A percentile compares a stretch with the other conserved stretches of the same genome.
Conservation (phyloP, 768 basidiomycete species). For the Russula brevipes region DNA sequence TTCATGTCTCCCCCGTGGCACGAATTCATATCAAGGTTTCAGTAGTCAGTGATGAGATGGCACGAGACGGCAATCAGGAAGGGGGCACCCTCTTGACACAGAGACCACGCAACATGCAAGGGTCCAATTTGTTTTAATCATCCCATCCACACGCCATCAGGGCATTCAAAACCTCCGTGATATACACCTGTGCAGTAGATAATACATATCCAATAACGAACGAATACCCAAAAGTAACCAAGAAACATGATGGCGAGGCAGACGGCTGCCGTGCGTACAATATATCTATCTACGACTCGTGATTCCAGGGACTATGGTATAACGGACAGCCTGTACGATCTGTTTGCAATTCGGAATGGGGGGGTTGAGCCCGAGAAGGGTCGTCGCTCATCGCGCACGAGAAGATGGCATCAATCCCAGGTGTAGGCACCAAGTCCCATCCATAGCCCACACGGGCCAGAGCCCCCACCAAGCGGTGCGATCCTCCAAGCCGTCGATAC, state of each 20-base stretch:
- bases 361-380: background rate
- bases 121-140: background rate
- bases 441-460: slow-evolving; percentile 10
- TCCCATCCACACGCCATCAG: background rate
- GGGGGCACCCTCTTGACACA: too few relatives aligned
- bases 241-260: background rate
- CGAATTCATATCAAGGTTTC: too few relatives aligned
- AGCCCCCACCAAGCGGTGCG: slow-evolving; percentile 18
- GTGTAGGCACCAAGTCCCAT: slow-evolving; percentile 19
- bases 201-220: slow-evolving; percentile 11
- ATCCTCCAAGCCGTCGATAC: slow-evolving; percentile 19
- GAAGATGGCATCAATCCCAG: slow-evolving; percentile 10
- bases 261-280: background rate
- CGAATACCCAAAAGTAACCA: slow-evolving; percentile 9
- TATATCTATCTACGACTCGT: slow-evolving; percentile 6
- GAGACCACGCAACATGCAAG: too few relatives aligned
- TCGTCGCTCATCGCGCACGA: slow-evolving; percentile 4
- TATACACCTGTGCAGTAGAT: background rate
- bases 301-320: background rate
- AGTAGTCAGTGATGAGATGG: too few relatives aligned
- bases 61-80: background rate
- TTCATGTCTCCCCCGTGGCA: background rate
- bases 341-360: background rate
- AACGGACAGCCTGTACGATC: background rate
- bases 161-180: background rate